Evolutionary conservation across 306 rosid genomes (phyloP).

Genomic region (Abrus precatorius): DNA sequence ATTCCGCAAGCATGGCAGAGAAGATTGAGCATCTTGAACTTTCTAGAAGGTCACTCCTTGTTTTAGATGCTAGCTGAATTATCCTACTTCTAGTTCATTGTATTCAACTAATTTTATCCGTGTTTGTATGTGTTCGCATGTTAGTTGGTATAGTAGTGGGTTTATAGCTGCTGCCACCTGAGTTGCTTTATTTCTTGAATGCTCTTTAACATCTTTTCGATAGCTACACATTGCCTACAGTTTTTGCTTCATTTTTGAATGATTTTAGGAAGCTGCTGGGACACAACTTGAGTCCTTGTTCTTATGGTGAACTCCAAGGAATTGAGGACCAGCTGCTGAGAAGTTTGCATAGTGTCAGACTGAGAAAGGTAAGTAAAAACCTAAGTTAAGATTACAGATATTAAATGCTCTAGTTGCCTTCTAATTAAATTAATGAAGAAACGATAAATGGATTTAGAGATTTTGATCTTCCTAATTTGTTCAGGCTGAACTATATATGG

Average conservation of each 20-base stretch:
- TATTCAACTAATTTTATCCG: background rate
- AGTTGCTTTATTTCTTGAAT: background rate
- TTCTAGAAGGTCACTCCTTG: slow-evolving; percentile 60
- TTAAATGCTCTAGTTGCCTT: slow-evolving; percentile 3
- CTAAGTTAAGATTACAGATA: background rate
- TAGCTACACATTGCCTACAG: background rate
- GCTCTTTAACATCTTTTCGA: background rate
- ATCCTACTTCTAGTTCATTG: background rate
- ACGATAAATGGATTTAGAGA: background rate
- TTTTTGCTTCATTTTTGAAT: slow-evolving; percentile 15
- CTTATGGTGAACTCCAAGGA: slow-evolving; percentile 60
- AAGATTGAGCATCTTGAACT: slow-evolving; percentile 65
- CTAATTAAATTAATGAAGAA: background rate
- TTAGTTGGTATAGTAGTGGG: background rate
- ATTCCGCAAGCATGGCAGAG: slow-evolving; percentile 52
- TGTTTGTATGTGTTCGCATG: background rate
- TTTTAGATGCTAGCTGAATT: background rate
- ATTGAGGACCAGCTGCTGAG: slow-evolving; percentile 54
- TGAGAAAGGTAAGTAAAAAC: slow-evolving; percentile 61
- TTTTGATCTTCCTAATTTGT: background rate
- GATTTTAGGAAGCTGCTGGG: slow-evolving; percentile 72
- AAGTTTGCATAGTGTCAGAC: slow-evolving; percentile 58
- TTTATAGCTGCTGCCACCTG: background rate
- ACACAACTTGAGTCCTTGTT: slow-evolving; percentile 54
- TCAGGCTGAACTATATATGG: slow-evolving; percentile 55